These are phyloP conservation scores for Suillus tomentosus DNA, from an alignment of 768 basidiomycete genomes.

Conservation along the genomic window DNA sequence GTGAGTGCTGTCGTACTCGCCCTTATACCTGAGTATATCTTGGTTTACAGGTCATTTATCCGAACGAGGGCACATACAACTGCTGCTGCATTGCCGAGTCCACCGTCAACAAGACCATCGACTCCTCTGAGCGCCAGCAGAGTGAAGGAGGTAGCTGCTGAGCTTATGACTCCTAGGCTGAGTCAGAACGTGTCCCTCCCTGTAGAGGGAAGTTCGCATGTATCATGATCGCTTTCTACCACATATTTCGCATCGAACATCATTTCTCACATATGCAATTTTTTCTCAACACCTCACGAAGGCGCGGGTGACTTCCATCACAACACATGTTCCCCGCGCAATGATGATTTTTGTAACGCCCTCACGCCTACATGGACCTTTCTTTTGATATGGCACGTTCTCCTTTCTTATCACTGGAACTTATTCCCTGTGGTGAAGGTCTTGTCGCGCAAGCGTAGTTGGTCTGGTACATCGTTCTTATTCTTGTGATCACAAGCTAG, in stretches of 20 bases:
- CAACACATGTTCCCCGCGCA: not conserved
- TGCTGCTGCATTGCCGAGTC: conserved; percentile 21
- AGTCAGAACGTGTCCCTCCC: not conserved
- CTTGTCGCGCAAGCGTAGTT: not conserved
- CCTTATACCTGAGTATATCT: conserved; percentile 6
- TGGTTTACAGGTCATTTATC: conserved; percentile 31
- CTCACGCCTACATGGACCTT: not conserved
- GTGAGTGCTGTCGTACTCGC: conserved; percentile 31
- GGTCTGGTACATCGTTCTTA: not conserved
- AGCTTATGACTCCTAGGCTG: conserved; percentile 16
- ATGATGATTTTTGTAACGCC: not conserved
- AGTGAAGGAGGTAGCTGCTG: conserved; percentile 65
- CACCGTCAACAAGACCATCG: conserved; percentile 15
- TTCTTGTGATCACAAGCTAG: not conserved
- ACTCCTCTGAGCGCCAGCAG: conserved; percentile 58
- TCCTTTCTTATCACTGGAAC: not conserved
- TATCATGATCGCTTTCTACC: not conserved
- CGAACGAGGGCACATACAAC: conserved; percentile 41
- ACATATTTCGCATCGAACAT: not conserved
- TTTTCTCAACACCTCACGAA: not conserved
- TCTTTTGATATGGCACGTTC: not conserved
- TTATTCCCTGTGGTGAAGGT: not conserved
- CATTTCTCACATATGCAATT: not conserved
- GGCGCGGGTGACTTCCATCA: not conserved
- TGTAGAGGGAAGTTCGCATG: not conserved